phyloP scores from a whole-genome alignment of 2,329 filamentous ascomycete genomes.

The Penicillium sp. region DNA sequence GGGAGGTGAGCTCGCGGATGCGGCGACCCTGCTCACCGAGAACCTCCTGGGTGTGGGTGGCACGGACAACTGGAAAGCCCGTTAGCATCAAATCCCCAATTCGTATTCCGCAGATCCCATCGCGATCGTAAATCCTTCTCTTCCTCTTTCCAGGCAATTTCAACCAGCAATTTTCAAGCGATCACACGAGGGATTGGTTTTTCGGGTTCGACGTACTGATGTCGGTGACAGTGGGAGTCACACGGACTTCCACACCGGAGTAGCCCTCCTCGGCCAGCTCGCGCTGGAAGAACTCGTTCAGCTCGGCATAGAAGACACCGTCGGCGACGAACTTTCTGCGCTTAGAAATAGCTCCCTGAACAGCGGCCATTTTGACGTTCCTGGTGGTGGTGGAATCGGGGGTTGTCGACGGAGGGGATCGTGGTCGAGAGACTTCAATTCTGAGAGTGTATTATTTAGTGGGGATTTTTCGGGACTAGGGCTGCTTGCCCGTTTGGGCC shows the following conservation, averaged over 20 bases:
- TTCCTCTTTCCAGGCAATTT: slow-evolving; percentile 15
- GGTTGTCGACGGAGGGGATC: slow-evolving; percentile 38
- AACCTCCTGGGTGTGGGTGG: slow-evolving; percentile 99
- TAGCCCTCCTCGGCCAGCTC: slow-evolving; percentile 99
- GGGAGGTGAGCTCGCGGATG: slow-evolving; percentile 99
- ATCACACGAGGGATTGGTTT: slow-evolving; percentile 16
- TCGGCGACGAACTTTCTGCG: slow-evolving; percentile 80
- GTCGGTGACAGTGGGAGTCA: slow-evolving; percentile 99
- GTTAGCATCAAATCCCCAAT: slow-evolving; percentile 31
- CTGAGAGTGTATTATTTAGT: slow-evolving; percentile 40
- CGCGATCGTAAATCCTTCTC: not conserved
- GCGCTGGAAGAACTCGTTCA: slow-evolving; percentile 99
- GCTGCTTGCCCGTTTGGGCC: slow-evolving; percentile 35
- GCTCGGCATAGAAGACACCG: slow-evolving; percentile 99
- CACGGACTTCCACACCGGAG: slow-evolving; percentile 99
- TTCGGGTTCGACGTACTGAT: slow-evolving; percentile 64
- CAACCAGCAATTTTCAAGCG: slow-evolving; percentile 13
- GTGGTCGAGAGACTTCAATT: slow-evolving; percentile 35
- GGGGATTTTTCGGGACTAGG: slow-evolving; percentile 40
- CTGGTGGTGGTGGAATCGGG: slow-evolving; percentile 33
- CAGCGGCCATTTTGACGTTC: slow-evolving; percentile 51
- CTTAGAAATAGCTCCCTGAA: slow-evolving; percentile 55
- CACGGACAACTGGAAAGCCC: slow-evolving; percentile 74
- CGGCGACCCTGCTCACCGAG: slow-evolving; percentile 99
- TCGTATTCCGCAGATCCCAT: slow-evolving; percentile 6